These are phyloP conservation scores for Microdochium trichocladiopsis DNA, from an alignment of 2,329 filamentous ascomycete species.

Conservation along the genomic window DNA sequence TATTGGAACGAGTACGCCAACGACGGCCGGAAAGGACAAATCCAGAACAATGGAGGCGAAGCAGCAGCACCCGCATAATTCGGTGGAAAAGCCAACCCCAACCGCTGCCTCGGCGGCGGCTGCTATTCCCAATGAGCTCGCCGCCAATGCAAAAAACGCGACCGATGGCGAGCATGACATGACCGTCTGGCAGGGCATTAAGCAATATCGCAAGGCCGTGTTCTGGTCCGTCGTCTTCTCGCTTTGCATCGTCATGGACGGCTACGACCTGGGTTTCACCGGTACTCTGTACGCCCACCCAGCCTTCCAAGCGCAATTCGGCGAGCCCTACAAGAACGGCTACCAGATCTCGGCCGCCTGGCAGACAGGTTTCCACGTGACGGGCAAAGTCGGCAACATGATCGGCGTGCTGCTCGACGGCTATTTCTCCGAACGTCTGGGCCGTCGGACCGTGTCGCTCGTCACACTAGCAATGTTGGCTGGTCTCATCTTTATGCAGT, in stretches of 20 bases:
- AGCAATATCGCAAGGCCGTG: constrained; percentile 1
- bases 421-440: constrained; percentile 36
- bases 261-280: constrained; percentile 28
- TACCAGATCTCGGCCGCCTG: constrained; percentile 28
- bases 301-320: constrained; percentile 19
- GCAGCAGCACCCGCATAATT: background rate
- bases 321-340: constrained; percentile 9
- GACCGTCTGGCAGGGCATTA: background rate
- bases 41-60: background rate
- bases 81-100: background rate
- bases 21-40: background rate
- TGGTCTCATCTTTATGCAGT: constrained; percentile 53
- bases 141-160: background rate
- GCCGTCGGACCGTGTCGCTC: constrained; percentile 36
- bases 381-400: constrained; percentile 37
- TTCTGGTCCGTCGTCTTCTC: constrained; percentile 14
- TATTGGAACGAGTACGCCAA: background rate
- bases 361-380: constrained; percentile 40
- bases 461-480: constrained; percentile 36
- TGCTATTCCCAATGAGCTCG: background rate
- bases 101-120: background rate
- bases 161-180: background rate
- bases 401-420: constrained; percentile 51
- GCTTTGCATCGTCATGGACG: constrained; percentile 12
- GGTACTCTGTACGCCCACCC: constrained; percentile 24